Evolutionary conservation across 768 basidiomycete species (phyloP).

Genomic region (Cubamyces sp.): DNA sequence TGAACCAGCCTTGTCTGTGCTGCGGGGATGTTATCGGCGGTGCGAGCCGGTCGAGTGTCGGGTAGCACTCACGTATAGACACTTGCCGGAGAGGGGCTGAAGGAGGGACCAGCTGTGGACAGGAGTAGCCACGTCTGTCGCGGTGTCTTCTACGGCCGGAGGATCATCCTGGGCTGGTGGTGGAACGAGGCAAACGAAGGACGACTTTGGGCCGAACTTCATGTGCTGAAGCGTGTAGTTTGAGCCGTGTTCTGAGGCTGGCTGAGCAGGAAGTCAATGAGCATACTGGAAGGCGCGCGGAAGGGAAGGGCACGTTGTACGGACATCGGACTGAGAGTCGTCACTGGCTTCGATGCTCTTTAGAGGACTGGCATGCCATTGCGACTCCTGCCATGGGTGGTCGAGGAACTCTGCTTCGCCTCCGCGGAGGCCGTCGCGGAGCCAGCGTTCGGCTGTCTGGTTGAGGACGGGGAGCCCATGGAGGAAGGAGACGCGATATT

Average conservation of each 20-base stretch:
- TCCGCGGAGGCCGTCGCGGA: slow-evolving; percentile 69
- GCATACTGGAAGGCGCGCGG: neutral
- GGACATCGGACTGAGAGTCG: slow-evolving; percentile 36
- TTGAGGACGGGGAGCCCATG: slow-evolving; percentile 76
- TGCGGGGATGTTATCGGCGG: slow-evolving; percentile 42
- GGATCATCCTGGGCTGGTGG: slow-evolving; percentile 51
- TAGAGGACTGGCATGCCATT: slow-evolving; percentile 43
- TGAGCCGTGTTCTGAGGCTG: slow-evolving; percentile 22
- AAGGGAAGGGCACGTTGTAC: slow-evolving; percentile 30
- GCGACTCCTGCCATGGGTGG: slow-evolving; percentile 55
- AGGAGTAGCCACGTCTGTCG: slow-evolving; percentile 62
- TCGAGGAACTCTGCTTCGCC: slow-evolving; percentile 80
- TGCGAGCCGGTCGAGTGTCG: slow-evolving; percentile 34
- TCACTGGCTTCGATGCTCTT: slow-evolving; percentile 68
- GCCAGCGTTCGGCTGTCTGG: slow-evolving; percentile 76
- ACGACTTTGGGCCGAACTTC: slow-evolving; percentile 68
- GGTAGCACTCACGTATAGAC: slow-evolving; percentile 74
- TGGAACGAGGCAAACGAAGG: slow-evolving; percentile 82
- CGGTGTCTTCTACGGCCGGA: slow-evolving; percentile 51
- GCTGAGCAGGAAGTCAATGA: slow-evolving; percentile 29
- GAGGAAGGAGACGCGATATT: slow-evolving; percentile 78
- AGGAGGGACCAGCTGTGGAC: slow-evolving; percentile 83
- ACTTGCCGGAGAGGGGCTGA: slow-evolving; percentile 76
- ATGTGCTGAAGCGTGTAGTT: slow-evolving; percentile 70
- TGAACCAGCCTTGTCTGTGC: slow-evolving; percentile 94